Conservation (phyloP, 1,284 basidiomycete genomes). For the Naganishia albida region DNA sequence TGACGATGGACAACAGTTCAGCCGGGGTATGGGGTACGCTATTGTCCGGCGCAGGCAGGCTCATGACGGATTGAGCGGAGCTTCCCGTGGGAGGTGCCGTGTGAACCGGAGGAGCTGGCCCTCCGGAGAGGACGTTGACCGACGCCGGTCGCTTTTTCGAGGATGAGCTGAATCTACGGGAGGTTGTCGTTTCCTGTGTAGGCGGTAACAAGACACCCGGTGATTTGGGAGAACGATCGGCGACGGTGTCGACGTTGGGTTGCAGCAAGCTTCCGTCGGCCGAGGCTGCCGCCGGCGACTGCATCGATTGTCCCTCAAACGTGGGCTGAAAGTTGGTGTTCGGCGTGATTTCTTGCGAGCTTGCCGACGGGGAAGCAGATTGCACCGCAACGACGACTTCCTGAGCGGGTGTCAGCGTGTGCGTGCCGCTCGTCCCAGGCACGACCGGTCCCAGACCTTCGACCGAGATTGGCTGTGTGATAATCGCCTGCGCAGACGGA, state of each 20-base stretch:
- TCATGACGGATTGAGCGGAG: conserved; percentile 26
- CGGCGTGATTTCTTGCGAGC: conserved; percentile 2
- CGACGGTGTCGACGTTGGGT: background rate
- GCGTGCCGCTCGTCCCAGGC: background rate
- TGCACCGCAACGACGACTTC: conserved; percentile 15
- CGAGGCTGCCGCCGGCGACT: conserved; percentile 3
- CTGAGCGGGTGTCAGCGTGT: conserved; percentile 17
- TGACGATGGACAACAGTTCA: conserved; percentile 28
- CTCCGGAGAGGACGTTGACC: conserved; percentile 7
- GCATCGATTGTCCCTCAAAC: conserved; percentile 13
- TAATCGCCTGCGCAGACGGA: conserved; percentile 15
- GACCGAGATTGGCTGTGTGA: conserved; percentile 21
- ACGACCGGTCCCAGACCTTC: conserved; percentile 22
- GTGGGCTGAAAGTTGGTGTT: background rate
- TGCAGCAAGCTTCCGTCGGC: background rate
- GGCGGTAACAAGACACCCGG: background rate
- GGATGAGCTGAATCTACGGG: conserved; percentile 18
- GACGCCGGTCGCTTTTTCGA: conserved; percentile 19
- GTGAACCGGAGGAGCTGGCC: conserved; percentile 6
- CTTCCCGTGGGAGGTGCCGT: background rate
- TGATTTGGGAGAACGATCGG: background rate
- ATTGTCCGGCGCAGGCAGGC: conserved; percentile 4
- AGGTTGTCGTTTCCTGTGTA: background rate
- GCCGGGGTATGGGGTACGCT: conserved; percentile 5
- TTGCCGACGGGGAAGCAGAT: conserved; percentile 11